Base-by-base conservation (phyloP, 1,284 basidiomycete genomes). In the Ceratobasidium sp. region DNA sequence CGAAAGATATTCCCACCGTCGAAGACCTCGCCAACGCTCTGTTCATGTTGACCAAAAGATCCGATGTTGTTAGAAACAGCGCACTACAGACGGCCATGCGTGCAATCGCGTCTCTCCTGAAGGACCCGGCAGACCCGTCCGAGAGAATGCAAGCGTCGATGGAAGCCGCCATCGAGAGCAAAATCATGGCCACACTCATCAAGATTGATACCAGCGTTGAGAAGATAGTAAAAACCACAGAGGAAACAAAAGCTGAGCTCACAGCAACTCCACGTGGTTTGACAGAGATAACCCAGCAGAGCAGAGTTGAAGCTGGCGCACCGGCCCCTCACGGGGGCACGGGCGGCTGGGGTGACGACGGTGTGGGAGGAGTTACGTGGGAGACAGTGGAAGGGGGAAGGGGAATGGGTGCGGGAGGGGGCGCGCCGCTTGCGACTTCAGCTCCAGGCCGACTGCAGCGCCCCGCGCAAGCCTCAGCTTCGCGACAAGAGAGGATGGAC, bases 11-110 rank as follows among this genome's bases (percentile, higher is more conserved):
- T 3, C 36, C 59, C 1, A 14, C 59, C 1, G 59, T 60, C 11
- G 59, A 60, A 17, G 45, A 45, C 36, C n/a, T 60, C 11, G 59
- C 59, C 45, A 60, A 60, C 36, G 33, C 59, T 5, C n/a, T 60
- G 1, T 19, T 60, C 15, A 11, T 60, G 3, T 17, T 60, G 17
- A 19, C 31, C n/a, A 60, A 60, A 24, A 33, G 45, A 41, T 44
- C 41, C 41, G 59, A 60, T 24, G 19, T 44, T 4, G 31, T 24
- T 1, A 60, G 45, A 24, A 41, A 60, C 36, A 60, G 36, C n/a
- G 27, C 2, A 14, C 59, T 60, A 1, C 33, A 44, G 19, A 44
- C 27, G 36, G 27, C 59, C 31, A 19, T 60, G 17, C 29, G 31
- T 2, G 2, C 11, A 3, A 60, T 60, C 8, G 33, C 59, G 24